phyloP scores from a whole-genome alignment of 2,329 filamentous ascomycete genomes.

The Myriosclerotinia scirpicola region DNA sequence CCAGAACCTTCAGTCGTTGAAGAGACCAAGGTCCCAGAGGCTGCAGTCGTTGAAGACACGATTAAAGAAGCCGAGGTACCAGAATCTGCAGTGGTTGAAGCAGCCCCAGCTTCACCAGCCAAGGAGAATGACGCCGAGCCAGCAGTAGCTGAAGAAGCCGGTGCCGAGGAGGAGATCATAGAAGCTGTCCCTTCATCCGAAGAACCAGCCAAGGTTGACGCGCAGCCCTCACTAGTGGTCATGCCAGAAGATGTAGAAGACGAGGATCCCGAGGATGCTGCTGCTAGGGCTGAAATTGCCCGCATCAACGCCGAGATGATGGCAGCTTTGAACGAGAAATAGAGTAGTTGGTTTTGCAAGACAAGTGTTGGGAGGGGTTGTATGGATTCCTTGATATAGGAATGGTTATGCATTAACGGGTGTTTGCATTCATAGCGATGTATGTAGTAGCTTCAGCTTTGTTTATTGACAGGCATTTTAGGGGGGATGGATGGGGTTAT shows the following conservation, averaged over 20 bases:
- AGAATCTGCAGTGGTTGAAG: constrained; percentile 5
- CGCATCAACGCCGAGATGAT: constrained; percentile 35
- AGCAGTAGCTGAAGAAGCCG: neutral
- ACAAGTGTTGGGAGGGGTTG: neutral
- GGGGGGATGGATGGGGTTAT: neutral
- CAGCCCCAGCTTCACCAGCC: neutral
- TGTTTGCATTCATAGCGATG: constrained; percentile 16
- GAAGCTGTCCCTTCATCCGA: neutral
- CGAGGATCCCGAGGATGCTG: constrained; percentile 34
- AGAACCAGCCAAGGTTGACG: constrained; percentile 9
- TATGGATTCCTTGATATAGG: constrained; percentile 5
- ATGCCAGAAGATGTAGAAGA: neutral
- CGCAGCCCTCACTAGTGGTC: neutral
- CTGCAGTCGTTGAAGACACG: constrained; percentile 6
- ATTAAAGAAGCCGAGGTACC: constrained; percentile 23
- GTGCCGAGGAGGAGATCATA: constrained; percentile 8
- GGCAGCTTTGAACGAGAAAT: constrained; percentile 24
- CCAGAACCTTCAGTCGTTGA: neutral
- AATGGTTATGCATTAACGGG: constrained; percentile 1
- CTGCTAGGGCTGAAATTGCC: constrained; percentile 35
- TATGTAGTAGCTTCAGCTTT: constrained; percentile 15
- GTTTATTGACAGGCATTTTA: constrained; percentile 15
- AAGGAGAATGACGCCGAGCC: neutral
- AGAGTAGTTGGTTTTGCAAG: neutral
- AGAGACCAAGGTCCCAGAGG: neutral